Evolutionary conservation across 306 rosid genomes (phyloP), one percentile per base, ranked within the genome.

Genomic region (Lathyrus tuberosus): DNA sequence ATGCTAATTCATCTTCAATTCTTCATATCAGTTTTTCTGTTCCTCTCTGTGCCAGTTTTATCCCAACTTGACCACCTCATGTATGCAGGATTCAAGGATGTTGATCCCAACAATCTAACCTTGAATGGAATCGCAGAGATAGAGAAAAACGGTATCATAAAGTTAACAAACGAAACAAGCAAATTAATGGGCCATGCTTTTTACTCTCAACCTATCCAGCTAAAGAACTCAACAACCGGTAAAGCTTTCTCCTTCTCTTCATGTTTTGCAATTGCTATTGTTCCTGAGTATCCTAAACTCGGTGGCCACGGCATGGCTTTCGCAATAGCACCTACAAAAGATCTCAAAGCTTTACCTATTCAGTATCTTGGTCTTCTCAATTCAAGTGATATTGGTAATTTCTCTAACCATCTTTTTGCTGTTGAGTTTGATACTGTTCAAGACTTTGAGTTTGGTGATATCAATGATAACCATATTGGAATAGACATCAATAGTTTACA

Each of bases 281-380:
- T 91, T 20, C 91, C 97, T 9, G 87, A 91, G 80, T 89, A 88
- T 57, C 93, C 93, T 5, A 85, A 73, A 53, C 90, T 88, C 7
- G 97, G 97, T 42, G 97, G 97, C 57, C 97, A 91, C 56, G 97
- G 97, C 71, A 8, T 91, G 15, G 96, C 96, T 53, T 91, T 91
- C 73, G 43, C 93, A 13, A 77, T 91, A 4, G 78, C 84, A 13
- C 49, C 86, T 2, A 53, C 91, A 13, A 85, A 70, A 47, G 82
- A 70, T 61, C 83, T 84, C 61, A 74, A 81, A 5, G 88, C 88
- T 54, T 72, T 84, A 0, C 97, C 97, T 13, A 85, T 88, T 53
- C 97, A 91, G 76, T 91, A 85, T 61, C 84, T 89, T 12, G 97
- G 97, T 3, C 82, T 91, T 10, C 68, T 88, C 6, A 91, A 88